Evolutionary conservation across 441 rosid genomes (phyloP).

Genomic region (Populus trichocarpa): DNA sequence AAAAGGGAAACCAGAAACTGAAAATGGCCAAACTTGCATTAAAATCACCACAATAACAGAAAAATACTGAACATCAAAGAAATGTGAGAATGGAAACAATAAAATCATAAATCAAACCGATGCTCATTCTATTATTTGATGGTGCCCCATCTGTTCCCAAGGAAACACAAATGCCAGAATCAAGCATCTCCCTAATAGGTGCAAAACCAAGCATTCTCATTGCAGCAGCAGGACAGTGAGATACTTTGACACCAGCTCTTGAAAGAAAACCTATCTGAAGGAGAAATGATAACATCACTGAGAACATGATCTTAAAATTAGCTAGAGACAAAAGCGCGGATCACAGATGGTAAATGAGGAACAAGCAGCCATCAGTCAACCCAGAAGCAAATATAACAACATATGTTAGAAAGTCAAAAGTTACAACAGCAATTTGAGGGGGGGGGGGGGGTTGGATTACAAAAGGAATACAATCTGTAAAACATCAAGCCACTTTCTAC

Average conservation of each 20-base stretch:
- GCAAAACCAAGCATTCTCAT: conserved; percentile 87
- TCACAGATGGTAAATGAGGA: neutral
- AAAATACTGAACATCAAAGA: neutral
- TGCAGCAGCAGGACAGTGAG: conserved; percentile 77
- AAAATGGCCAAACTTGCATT: neutral
- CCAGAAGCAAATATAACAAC: neutral
- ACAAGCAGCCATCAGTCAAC: neutral
- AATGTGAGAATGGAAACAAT: conserved; percentile 11
- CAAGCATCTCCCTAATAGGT: conserved; percentile 57
- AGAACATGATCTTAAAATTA: neutral
- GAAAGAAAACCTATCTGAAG: conserved; percentile 59
- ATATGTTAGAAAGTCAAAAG: too few relatives aligned
- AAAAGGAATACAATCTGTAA: too few relatives aligned
- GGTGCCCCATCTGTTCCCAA: conserved; percentile 85
- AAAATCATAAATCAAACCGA: conserved; percentile 36
- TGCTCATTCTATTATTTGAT: conserved; percentile 82
- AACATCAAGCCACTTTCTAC: too few relatives aligned
- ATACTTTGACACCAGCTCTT: conserved; percentile 63
- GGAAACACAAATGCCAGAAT: conserved; percentile 61
- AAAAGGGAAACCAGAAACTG: neutral
- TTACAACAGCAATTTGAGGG: too few relatives aligned
- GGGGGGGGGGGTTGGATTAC: too few relatives aligned
- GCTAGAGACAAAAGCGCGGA: neutral
- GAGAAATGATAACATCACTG: neutral
- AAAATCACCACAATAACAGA: neutral